phyloP scores from a whole-genome alignment of 805 yeast species.

The Candida golubevii region DNA sequence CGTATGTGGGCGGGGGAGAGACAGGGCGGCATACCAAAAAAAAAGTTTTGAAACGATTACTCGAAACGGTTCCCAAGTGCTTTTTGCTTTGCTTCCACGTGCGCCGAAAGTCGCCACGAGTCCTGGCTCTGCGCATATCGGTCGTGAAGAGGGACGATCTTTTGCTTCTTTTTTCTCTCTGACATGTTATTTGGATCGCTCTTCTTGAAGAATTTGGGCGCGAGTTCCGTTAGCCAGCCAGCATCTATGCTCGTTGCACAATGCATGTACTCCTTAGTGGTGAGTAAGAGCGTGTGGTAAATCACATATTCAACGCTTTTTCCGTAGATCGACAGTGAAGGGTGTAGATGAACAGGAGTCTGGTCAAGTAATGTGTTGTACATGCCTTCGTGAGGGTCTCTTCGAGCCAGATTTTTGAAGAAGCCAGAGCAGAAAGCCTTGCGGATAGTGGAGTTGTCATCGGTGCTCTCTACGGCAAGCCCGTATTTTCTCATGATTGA shows the following conservation, averaged over 20 bases:
- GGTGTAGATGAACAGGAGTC: conserved; percentile 78
- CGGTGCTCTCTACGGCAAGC: conserved; percentile 46
- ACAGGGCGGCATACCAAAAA: too few relatives aligned
- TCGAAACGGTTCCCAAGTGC: conserved; percentile 21
- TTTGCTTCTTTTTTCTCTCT: conserved; percentile 52
- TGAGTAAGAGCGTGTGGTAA: conserved; percentile 75
- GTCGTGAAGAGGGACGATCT: conserved; percentile 70
- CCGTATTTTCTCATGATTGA: conserved; percentile 49
- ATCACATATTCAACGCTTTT: conserved; percentile 71
- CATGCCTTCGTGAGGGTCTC: conserved; percentile 54
- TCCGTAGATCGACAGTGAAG: conserved; percentile 69
- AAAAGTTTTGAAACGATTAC: not conserved
- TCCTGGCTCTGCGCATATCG: conserved; percentile 56
- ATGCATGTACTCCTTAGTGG: conserved; percentile 89
- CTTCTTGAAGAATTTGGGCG: conserved; percentile 69
- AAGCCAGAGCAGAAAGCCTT: conserved; percentile 64
- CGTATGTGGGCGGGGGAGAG: too few relatives aligned
- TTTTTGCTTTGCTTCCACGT: conserved; percentile 25
- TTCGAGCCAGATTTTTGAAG: conserved; percentile 61
- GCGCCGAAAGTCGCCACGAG: conserved; percentile 69
- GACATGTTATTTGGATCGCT: conserved; percentile 49
- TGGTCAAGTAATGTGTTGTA: conserved; percentile 59
- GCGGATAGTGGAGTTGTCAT: conserved; percentile 53
- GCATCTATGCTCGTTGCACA: conserved; percentile 81
- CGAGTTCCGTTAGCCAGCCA: conserved; percentile 65